Base-by-base conservation (phyloP, 805 yeast genomes). In the Maudiozyma barnettii region DNA sequence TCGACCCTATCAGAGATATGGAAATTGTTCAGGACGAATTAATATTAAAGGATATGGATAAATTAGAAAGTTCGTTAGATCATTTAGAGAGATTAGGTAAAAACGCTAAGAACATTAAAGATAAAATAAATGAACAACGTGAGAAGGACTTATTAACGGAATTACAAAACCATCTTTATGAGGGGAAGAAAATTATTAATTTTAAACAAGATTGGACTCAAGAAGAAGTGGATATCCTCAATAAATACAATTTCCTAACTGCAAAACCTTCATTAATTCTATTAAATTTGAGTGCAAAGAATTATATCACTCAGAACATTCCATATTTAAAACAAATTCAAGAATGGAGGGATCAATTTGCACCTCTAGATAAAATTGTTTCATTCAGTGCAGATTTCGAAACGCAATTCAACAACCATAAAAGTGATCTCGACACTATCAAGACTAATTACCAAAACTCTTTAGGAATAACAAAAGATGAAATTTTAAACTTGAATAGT, bases 231-330 rank as follows among this genome's bases (percentile, higher is more conserved):
- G 78, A 75, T 26, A 70, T 82, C 43, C 75, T 87, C 46, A 86
- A 85, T 65, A 72, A 76, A 35, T 77, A 85, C 70, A 82, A 79
- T 56, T 76, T 89, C 44, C 66, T 89, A 44, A 88, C 96, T 1
- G 89, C 95, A 3, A 89, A 89, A 61, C 96, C 96, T n/a, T 79
- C 90, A 1, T 77, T 88, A 14, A 81, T 82, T 51, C 63, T 89
- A 43, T 73, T 87, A 50, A 89, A 89, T 58, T 81, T 86, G 18
- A 81, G 80, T 45, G 82, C 80, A 54, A 74, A 72, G 42, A 96
- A 88, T 60, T 88, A 76, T 61, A 63, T 77, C 13, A 41, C 42
- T 41, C 42, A 75, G 54, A 59, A 66, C 49, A 79, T 81, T 61
- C 77, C 76, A 60, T 76, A 77, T 61, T 55, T 73, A 43, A 54